These are phyloP conservation scores for Persicaria maculosa DNA, from an alignment of 148 eudicot species.

Conservation along the genomic window DNA sequence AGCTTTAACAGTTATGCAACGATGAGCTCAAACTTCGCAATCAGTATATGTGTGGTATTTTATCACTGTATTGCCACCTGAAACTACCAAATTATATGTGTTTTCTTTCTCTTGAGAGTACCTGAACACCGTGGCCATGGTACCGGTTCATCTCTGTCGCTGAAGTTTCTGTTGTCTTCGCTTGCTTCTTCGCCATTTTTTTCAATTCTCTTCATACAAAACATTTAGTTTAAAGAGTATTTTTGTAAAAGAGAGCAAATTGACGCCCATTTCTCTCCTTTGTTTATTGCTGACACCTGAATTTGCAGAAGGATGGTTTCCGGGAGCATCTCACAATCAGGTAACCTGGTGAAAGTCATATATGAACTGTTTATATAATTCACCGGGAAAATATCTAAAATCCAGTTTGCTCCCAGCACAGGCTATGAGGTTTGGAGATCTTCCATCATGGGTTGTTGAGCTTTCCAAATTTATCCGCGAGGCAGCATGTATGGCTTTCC, in stretches of 20 bases:
- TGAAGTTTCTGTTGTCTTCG: background rate
- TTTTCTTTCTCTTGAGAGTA: no score
- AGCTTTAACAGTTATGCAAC: no score
- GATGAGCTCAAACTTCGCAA: no score
- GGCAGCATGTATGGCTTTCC: constrained; percentile 26
- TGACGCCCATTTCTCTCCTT: background rate
- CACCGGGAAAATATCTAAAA: background rate
- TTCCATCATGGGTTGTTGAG: constrained; percentile 68
- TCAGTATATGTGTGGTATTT: no score
- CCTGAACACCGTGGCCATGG: background rate
- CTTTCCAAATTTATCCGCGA: constrained; percentile 46
- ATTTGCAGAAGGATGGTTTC: constrained; percentile 75
- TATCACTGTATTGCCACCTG: no score
- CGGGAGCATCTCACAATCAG: constrained; percentile 58
- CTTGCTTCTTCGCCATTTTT: no score
- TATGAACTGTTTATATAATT: background rate
- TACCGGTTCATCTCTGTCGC: background rate
- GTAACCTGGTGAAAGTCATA: constrained; percentile 19
- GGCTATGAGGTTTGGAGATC: constrained; percentile 92
- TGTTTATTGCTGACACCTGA: background rate
- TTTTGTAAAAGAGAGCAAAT: background rate
- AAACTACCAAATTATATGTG: no score
- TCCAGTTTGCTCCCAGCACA: constrained; percentile 18
- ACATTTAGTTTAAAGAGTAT: background rate
- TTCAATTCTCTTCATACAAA: background rate